Base-by-base conservation (phyloP, 805 yeast species). In the Saccharomycopsis malanga region DNA sequence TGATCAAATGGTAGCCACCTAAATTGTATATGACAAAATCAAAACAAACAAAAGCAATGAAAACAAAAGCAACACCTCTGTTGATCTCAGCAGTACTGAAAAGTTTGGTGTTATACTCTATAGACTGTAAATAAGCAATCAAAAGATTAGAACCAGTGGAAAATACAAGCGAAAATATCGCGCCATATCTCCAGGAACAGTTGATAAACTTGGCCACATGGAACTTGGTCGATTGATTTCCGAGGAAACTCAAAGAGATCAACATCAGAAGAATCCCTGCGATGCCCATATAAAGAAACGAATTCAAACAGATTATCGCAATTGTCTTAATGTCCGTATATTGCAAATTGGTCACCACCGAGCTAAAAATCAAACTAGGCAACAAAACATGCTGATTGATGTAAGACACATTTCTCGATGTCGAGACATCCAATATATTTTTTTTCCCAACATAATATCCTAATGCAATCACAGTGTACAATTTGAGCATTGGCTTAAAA, bases 121-220 rank as follows among this genome's bases (percentile, higher is more conserved):
- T 64, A 2, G 89, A 81, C 57, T 81, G 87, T 32, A 81, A 60
- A 55, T 84, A 87, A 0, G 95, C 94, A 54, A 87, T 83, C 1
- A 95, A 93, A 45, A 87, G 68, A 63, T 87, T 95, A 12, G 88
- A 76, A 36, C 82, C 78, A 57, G 87, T 87, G 39, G 87, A 87
- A 58, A 85, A 77, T 35, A 84, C 68, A 1, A 89, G 85, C 6
- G 83, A 85, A 27, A 81, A 73, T 4, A 81, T 53, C n/a, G 82
- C 59, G 0, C 95, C 95, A 46, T 93, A 91, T 24, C 72, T 65
- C 91, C 94, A 87, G 27, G 72, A 63, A 50, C 71, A 37, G 17
- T 4, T 17, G n/a, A 4, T 30, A 25, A 17, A 29, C 23, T 7
- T 20, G 23, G 30, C n/a, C 22, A 21, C 22, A 36, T 7, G 12